Percentiles rank a stretch among this genome's conserved stretches.
Conservation (phyloP, 768 basidiomycete genomes). For the Pseudohyphozyma bogoriensis region DNA sequence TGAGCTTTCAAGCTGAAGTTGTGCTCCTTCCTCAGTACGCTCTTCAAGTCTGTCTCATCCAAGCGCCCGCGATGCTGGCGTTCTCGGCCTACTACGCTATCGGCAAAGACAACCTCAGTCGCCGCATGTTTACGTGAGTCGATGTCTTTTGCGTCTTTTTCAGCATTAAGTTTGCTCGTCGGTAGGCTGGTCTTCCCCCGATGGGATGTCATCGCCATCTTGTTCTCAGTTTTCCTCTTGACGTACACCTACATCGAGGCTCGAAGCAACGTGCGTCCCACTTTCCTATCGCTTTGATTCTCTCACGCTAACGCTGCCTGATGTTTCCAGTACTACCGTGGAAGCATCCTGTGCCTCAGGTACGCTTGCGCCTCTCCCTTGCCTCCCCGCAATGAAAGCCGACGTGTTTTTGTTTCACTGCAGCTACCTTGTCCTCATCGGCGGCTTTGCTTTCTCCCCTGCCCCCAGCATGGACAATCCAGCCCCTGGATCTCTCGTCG, state of each 20-base stretch:
- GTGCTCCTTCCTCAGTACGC: conserved; percentile 99
- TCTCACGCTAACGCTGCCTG: conserved; percentile 56
- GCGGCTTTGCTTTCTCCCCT: conserved; percentile 55
- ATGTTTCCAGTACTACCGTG: conserved; percentile 77
- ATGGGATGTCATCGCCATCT: conserved; percentile 92
- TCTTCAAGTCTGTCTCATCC: conserved; percentile 90
- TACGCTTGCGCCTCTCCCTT: conserved; percentile 36
- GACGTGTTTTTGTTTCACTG: conserved; percentile 8
- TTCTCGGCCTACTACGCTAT: conserved; percentile 94
- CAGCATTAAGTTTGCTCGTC: neutral
- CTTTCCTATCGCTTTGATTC: neutral
- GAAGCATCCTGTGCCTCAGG: conserved; percentile 90
- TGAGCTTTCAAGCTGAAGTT: no score
- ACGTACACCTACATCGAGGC: conserved; percentile 95
- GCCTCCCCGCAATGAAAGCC: conserved; percentile 8
- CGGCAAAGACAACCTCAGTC: conserved; percentile 69
- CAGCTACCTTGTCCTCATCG: conserved; percentile 80
- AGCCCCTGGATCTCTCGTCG: conserved; percentile 4
- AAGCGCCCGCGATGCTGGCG: conserved; percentile 97
- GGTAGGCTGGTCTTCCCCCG: conserved; percentile 87
- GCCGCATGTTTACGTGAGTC: conserved; percentile 81
- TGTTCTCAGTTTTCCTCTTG: conserved; percentile 92
- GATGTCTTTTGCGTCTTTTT: neutral
- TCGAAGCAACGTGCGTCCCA: conserved; percentile 1
- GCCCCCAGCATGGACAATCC: conserved; percentile 6